These are phyloP conservation scores for Juglanconis sp. DNA, from an alignment of 2,329 filamentous ascomycete genomes.

Conservation along the genomic window DNA sequence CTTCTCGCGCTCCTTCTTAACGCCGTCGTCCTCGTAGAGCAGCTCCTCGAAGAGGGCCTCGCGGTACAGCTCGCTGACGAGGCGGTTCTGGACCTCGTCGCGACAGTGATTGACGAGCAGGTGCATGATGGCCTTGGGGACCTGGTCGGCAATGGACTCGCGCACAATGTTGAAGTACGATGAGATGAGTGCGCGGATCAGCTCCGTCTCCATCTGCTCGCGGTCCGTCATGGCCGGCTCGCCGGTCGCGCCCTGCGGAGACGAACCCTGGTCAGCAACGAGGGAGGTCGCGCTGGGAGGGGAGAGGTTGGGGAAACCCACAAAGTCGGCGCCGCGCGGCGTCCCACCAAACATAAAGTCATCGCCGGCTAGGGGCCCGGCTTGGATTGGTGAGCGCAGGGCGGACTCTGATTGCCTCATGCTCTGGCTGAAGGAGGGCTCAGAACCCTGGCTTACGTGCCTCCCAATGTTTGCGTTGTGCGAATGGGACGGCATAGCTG, in stretches of 20 bases:
- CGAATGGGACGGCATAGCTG: constrained; percentile 38
- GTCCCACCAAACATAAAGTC: constrained; percentile 33
- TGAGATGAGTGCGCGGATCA: constrained; percentile 92
- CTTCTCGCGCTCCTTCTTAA: constrained; percentile 97
- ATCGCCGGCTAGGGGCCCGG: constrained; percentile 34
- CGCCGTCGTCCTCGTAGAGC: constrained; percentile 93
- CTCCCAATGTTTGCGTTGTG: constrained; percentile 43
- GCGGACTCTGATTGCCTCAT: constrained; percentile 67
- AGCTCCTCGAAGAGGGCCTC: constrained; percentile 88
- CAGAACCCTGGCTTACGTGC: constrained; percentile 74
- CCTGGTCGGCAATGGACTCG: constrained; percentile 97
- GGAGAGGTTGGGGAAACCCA: constrained; percentile 38
- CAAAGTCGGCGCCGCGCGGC: constrained; percentile 52
- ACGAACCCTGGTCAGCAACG: constrained; percentile 20
- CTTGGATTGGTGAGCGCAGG: constrained; percentile 46
- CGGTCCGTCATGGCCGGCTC: constrained; percentile 91
- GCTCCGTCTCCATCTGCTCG: constrained; percentile 94
- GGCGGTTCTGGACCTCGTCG: constrained; percentile 93
- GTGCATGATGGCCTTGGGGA: constrained; percentile 98
- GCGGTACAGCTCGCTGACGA: constrained; percentile 94
- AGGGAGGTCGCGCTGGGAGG: neutral
- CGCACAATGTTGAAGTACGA: constrained; percentile 99
- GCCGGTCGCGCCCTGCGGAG: constrained; percentile 51
- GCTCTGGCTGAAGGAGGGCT: constrained; percentile 80
- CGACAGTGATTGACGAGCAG: constrained; percentile 97